Evolutionary conservation across 805 yeast species (phyloP).

Genomic region (Yarrowia hollandica): DNA sequence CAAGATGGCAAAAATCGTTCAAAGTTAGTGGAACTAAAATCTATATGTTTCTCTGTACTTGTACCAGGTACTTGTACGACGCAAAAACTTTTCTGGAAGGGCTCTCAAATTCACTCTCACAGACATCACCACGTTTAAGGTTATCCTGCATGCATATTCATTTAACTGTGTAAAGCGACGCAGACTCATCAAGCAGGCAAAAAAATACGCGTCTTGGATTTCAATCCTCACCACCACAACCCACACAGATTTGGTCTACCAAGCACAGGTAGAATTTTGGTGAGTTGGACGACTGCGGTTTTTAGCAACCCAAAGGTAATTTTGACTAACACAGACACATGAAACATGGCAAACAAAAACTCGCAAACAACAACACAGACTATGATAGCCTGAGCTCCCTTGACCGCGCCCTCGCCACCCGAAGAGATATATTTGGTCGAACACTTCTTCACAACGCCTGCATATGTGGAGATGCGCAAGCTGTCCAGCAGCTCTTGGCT

Average conservation of each 20-base stretch:
- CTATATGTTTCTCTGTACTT: no score
- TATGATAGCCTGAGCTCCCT: conserved; percentile 19
- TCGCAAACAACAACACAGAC: conserved; percentile 15
- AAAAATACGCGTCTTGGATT: conserved; percentile 9
- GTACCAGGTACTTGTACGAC: no score
- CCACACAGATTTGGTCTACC: conserved; percentile 18
- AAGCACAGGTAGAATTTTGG: conserved; percentile 5
- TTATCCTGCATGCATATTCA: conserved; percentile 14
- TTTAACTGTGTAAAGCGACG: conserved; percentile 4
- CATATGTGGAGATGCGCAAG: conserved; percentile 36
- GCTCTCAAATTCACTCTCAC: not conserved
- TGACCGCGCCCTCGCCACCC: conserved; percentile 42
- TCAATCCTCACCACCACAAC: not conserved
- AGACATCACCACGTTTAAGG: conserved; percentile 10
- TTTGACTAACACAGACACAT: conserved; percentile 14
- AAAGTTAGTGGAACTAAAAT: no score
- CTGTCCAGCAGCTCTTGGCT: conserved; percentile 49
- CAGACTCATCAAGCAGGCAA: not conserved
- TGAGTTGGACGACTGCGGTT: not conserved
- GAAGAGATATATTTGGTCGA: conserved; percentile 71
- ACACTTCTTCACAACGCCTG: conserved; percentile 40
- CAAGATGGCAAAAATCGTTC: no score
- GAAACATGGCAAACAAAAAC: conserved; percentile 26
- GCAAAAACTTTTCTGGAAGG: no score
- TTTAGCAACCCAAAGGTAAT: not conserved